Conservation (phyloP, 2,329 filamentous ascomycete genomes). For the Diaporthe sp. region DNA sequence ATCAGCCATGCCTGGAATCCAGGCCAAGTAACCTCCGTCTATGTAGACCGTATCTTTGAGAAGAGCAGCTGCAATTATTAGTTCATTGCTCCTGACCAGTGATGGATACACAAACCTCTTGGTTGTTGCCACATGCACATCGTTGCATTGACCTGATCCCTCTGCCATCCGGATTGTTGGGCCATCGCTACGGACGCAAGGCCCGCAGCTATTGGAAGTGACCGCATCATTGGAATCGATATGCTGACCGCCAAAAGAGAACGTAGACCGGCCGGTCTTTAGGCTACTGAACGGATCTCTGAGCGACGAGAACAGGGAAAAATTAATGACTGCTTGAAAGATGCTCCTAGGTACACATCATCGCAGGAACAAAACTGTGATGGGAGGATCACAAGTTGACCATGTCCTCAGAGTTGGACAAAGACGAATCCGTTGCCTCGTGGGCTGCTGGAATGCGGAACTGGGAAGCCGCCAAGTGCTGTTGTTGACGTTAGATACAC, state of each 20-base stretch:
- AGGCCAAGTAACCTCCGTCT: constrained; percentile 71
- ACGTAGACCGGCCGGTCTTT: constrained; percentile 23
- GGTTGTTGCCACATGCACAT: constrained; percentile 70
- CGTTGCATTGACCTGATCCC: constrained; percentile 66
- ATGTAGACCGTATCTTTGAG: constrained; percentile 74
- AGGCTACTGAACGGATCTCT: constrained; percentile 4
- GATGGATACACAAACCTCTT: constrained; percentile 51
- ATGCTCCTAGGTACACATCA: constrained; percentile 5
- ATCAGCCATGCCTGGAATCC: constrained; percentile 63
- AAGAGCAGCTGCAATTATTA: constrained; percentile 61
- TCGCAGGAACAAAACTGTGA: neutral
- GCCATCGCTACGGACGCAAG: constrained; percentile 49
- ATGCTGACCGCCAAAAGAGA: constrained; percentile 44
- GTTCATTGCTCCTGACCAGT: neutral
- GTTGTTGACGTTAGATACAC: constrained; percentile 25
- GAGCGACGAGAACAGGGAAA: neutral
- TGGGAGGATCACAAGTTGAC: constrained; percentile 13
- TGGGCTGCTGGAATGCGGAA: constrained; percentile 15
- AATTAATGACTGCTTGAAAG: neutral
- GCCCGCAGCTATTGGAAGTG: constrained; percentile 46
- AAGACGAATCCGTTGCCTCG: constrained; percentile 14
- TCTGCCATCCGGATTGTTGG: constrained; percentile 63
- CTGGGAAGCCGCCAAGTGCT: neutral
- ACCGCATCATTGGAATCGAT: constrained; percentile 45
- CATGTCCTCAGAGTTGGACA: constrained; percentile 13